Evolutionary conservation across 495 filamentous ascomycete species (phyloP).

Genomic region (Aeminium ludgeri): DNA sequence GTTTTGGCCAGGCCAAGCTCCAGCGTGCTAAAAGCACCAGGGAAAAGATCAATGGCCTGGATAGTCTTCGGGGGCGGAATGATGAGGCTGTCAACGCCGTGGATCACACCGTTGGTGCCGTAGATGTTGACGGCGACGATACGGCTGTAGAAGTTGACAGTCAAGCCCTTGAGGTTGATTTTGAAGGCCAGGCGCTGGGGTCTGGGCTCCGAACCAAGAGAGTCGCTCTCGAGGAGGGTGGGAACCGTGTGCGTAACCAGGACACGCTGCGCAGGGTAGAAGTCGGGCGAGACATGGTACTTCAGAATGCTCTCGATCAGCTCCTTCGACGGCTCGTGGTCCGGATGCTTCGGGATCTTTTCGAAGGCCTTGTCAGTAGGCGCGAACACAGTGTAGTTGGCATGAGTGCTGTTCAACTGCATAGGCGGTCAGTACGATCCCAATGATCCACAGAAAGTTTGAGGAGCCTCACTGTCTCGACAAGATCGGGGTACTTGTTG

Average conservation of each 20-base stretch:
- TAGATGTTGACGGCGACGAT: slow-evolving; percentile 48
- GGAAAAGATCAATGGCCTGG: slow-evolving; percentile 47
- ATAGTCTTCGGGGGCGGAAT: slow-evolving; percentile 49
- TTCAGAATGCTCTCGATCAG: slow-evolving; percentile 44
- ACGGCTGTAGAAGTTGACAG: slow-evolving; percentile 55
- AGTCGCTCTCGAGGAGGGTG: slow-evolving; percentile 37
- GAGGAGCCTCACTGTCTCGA: slow-evolving; percentile 26
- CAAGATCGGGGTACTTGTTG: slow-evolving; percentile 50
- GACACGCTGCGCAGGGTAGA: slow-evolving; percentile 42
- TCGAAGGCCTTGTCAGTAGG: slow-evolving; percentile 60
- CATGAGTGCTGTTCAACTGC: slow-evolving; percentile 43
- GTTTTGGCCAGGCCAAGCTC: slow-evolving; percentile 53
- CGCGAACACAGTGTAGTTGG: slow-evolving; percentile 66
- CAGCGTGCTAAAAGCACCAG: slow-evolving; percentile 59
- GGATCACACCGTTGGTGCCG: slow-evolving; percentile 62
- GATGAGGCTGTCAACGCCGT: slow-evolving; percentile 54
- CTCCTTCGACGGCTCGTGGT: slow-evolving; percentile 41
- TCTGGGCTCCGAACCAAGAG: slow-evolving; percentile 34
- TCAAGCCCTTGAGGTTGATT: slow-evolving; percentile 37
- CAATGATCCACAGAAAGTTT: too few relatives aligned
- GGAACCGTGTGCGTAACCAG: slow-evolving; percentile 52
- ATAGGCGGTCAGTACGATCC: slow-evolving; percentile 11
- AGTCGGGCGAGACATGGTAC: slow-evolving; percentile 54
- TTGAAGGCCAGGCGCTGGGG: slow-evolving; percentile 54
- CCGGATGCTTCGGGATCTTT: slow-evolving; percentile 38